Conservation (phyloP, 2,329 filamentous ascomycete genomes). For the Chaetoscypha palmicola region DNA sequence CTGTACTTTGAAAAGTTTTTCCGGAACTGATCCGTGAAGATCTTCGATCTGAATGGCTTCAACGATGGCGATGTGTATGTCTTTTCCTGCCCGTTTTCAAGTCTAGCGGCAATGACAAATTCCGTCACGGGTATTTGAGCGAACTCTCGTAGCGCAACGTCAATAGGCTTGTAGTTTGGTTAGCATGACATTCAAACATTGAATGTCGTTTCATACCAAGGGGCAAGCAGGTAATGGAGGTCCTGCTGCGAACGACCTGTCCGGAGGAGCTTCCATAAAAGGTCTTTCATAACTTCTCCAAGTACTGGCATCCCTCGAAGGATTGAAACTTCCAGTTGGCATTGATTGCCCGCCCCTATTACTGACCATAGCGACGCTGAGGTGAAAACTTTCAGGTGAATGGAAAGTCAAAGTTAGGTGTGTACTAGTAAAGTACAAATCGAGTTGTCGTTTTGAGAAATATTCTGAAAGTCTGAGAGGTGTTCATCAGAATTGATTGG, state of each 20-base stretch:
- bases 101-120: conserved; percentile 22
- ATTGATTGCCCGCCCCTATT: conserved; percentile 9
- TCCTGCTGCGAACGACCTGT: conserved; percentile 8
- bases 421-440: conserved; percentile 23
- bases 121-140: conserved; percentile 20
- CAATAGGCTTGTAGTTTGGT: conserved; percentile 19
- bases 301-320: conserved; percentile 20
- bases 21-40: conserved; percentile 18
- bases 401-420: no score
- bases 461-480: conserved; percentile 15
- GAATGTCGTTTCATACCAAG: conserved; percentile 14
- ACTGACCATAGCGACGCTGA: conserved; percentile 23
- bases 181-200: conserved; percentile 1
- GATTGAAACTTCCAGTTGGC: conserved; percentile 16
- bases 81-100: conserved; percentile 22
- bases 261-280: conserved; percentile 18
- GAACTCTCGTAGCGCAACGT: conserved; percentile 22
- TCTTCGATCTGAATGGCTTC: conserved; percentile 13
- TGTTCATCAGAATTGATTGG: conserved; percentile 16
- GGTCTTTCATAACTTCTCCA: conserved; percentile 19
- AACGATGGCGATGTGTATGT: conserved; percentile 21
- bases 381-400: no score
- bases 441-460: conserved; percentile 31
- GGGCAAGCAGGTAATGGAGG: conserved; percentile 3
- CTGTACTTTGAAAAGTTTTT: conserved; percentile 14